Evolutionary conservation across 2,329 filamentous ascomycete species (phyloP), one percentile per base, ranked within the genome.

Genomic region (Fusarium torreyae): DNA sequence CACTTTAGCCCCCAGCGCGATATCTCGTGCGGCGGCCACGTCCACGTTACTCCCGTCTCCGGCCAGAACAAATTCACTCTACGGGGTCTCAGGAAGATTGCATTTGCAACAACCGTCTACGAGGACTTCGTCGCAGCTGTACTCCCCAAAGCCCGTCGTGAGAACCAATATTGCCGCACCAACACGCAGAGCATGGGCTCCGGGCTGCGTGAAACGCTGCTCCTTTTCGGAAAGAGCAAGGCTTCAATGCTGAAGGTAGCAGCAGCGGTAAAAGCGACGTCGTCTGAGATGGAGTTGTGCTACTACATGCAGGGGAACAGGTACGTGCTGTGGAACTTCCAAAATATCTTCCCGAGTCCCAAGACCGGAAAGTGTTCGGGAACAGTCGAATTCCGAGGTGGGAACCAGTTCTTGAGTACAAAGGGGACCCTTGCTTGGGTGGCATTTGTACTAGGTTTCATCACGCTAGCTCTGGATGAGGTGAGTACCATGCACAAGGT

Each of bases 271-370:
- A 68, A 57, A 40, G 61, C 70, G 7, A 61, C 56, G 34, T 55
- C 59, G 24, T 69, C 61, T 15, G 79, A 80, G 71, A 69, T 52
- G 24, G 77, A 79, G 13, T 60, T 81, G 42, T 80, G 71, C 67
- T 70, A 73, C 33, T 80, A 81, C 70, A 81, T 81, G 77, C 80
- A 81, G 70, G 78, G 76, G 10, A 77, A 76, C 63, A 76, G 79
- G 18, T 80, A 81, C 57, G 80, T 81, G 13, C 65, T 81, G 38
- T 81, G 80, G 80, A 81, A 81, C 53, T 81, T 81, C 48, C 76
- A 80, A 57, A 81, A 81, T 62, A 78, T 79, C 60, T 79, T 79
- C 51, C 75, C 78, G 2, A 76, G 77, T 53, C 77, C 78, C 43
- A 80, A 77, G 74, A 80, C 77, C 39, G 78, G 77, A 7, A 66